Base-by-base conservation (phyloP, 371 early-diverging fungal species). In the Vairimorpha necatrix region DNA sequence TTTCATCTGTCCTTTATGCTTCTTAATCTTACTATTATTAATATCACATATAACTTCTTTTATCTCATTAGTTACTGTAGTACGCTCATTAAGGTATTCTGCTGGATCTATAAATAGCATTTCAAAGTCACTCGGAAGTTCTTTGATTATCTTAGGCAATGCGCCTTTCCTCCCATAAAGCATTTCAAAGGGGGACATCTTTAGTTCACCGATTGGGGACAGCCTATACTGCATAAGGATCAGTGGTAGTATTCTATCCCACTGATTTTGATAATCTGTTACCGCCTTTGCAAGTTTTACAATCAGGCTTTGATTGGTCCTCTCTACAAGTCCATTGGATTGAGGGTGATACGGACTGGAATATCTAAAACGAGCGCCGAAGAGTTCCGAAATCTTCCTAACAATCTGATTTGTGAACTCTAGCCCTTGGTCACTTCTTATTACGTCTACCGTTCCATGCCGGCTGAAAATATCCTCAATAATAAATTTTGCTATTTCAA, bases 401-500 rank as follows among this genome's bases (percentile, higher is more conserved):
- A 38, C 38, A 26, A 58, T 4, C 22, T 42, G 30, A 63, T 68
- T 69, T 9, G 26, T 67, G 30, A 86, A 86, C 47, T 83, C 81
- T 1, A 78, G 46, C 20, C 85, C 86, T 3, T 75, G 28, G 53
- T 87, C 86, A 3, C 81, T 60, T 13, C 86, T n/a, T 1, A 87
- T 67, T 69, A 79, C 67, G 0, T 53, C 34, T 0, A 83, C 86
- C 11, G 76, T 72, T 0, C 87, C 85, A 24, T 69, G 61, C 26
- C 18, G 32, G 2, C 30, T 20, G 28, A 75, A 36, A 16, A 75
- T 11, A 20, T 22, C n/a, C 39, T 71, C 30, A 6, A 67, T 16
- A 13, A 68, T 20, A 67, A 86, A 86, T 0, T 63, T 34, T 13
- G 80, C 83, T 1, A 84, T 80, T 0, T 73, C 70, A 2, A 69